Conservation (phyloP, 345 rosid genomes). For the Pistacia atlantica region DNA sequence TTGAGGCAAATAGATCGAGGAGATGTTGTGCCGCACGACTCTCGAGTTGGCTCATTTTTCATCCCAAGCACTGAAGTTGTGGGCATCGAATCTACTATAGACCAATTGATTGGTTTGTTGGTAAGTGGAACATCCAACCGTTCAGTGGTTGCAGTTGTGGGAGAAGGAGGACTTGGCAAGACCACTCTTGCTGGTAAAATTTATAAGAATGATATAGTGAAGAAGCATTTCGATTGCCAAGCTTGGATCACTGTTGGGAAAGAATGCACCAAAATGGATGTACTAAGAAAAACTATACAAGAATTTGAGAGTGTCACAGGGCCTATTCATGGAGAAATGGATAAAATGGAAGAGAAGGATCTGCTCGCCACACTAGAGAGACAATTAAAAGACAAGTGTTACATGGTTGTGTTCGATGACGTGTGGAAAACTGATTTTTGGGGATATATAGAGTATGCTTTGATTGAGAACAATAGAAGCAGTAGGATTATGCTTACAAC, state of each 20-base stretch:
- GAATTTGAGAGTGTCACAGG: too few species aligned
- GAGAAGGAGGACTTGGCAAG: slow-evolving; percentile 23
- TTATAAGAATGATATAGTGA: neutral
- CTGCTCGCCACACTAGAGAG: too few species aligned
- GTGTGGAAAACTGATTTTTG: too few species aligned
- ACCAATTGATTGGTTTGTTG: neutral
- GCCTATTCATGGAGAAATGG: too few species aligned
- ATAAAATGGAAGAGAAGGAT: too few species aligned
- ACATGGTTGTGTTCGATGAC: too few species aligned
- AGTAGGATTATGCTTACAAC: too few species aligned
- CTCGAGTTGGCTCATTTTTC: slow-evolving; percentile 20
- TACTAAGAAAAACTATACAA: neutral
- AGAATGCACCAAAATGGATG: neutral
- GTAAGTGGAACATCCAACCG: neutral
- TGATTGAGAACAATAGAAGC: too few species aligned
- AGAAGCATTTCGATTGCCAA: neutral
- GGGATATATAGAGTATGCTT: too few species aligned
- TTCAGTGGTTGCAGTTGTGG: slow-evolving; percentile 11
- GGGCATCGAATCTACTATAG: slow-evolving; percentile 8
- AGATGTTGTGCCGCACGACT: neutral
- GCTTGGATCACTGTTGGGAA: slow-evolving; percentile 22
- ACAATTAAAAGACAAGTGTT: too few species aligned
- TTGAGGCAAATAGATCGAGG: neutral
- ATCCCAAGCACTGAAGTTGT: slow-evolving; percentile 21
- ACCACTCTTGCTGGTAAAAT: slow-evolving; percentile 22